These are phyloP conservation scores for Metschnikowia lunata DNA, from an alignment of 805 yeast genomes.

Conservation along the genomic window DNA sequence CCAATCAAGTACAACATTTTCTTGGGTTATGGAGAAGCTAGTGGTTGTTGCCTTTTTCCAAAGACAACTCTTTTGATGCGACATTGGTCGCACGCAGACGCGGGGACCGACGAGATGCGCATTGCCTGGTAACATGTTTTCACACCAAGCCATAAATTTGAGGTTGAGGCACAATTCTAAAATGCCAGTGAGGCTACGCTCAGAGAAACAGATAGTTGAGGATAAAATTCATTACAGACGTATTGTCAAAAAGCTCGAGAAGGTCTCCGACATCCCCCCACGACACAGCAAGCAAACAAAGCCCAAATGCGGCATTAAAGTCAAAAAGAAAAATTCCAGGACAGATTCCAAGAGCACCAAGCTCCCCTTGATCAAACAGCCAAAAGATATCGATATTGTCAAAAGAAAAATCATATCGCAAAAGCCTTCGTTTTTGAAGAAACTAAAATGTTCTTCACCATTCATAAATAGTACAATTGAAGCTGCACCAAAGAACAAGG, in stretches of 20 bases:
- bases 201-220: slow-evolving; percentile 5
- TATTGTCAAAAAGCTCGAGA: neutral
- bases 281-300: neutral
- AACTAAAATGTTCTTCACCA: neutral
- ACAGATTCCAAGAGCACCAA: neutral
- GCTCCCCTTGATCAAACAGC: neutral
- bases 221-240: slow-evolving; percentile 2
- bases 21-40: too few species aligned
- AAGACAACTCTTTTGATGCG: neutral
- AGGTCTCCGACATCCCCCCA: slow-evolving; percentile 4
- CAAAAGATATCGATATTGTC: neutral
- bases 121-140: too few species aligned
- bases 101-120: too few species aligned
- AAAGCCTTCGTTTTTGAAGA: neutral
- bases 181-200: slow-evolving; percentile 7
- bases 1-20: slow-evolving; percentile 87
- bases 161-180: neutral
- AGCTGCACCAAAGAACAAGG: neutral
- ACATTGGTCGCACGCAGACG: too few species aligned
- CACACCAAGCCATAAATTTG: too few species aligned
- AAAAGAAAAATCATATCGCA: neutral
- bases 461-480: neutral
- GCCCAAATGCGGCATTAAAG: too few species aligned
- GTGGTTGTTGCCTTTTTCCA: neutral
- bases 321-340: neutral